A percentile compares a stretch with the other conserved stretches of the same genome.
Conservation (phyloP, 768 basidiomycete genomes). For the Macrolepiota albuminosa region DNA sequence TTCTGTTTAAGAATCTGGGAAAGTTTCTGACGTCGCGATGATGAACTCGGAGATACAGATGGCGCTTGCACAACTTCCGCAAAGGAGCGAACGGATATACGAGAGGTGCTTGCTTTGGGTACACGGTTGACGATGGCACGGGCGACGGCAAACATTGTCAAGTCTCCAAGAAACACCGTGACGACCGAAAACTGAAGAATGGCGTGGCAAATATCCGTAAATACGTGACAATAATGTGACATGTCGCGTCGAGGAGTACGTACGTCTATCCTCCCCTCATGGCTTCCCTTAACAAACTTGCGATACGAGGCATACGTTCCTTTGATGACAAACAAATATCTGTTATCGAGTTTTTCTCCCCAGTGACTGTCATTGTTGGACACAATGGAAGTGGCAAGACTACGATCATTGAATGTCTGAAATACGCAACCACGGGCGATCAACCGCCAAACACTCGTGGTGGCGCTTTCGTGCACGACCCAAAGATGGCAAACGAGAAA, state of each 20-base stretch:
- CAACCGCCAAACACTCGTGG: slow-evolving; percentile 96
- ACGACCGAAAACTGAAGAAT: background rate
- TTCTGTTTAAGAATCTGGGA: slow-evolving; percentile 15
- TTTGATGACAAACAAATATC: slow-evolving; percentile 95
- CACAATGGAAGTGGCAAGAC: slow-evolving; percentile 99
- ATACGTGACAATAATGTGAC: slow-evolving; percentile 11
- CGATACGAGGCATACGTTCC: slow-evolving; percentile 89
- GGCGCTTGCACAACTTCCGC: slow-evolving; percentile 19
- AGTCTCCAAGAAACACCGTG: background rate
- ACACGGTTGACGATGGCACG: slow-evolving; percentile 9
- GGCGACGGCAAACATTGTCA: slow-evolving; percentile 11
- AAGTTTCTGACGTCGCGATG: slow-evolving; percentile 7
- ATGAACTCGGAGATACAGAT: slow-evolving; percentile 2
- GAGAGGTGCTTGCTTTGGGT: slow-evolving; percentile 3
- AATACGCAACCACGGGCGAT: slow-evolving; percentile 98
- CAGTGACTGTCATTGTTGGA: slow-evolving; percentile 97
- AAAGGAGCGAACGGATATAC: slow-evolving; percentile 20
- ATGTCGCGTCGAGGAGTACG: slow-evolving; percentile 7
- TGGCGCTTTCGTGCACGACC: slow-evolving; percentile 98
- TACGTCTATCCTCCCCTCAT: slow-evolving; percentile 28
- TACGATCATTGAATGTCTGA: slow-evolving; percentile 98
- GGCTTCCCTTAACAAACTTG: slow-evolving; percentile 89
- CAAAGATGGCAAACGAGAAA: slow-evolving; percentile 98
- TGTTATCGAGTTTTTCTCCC: slow-evolving; percentile 95
- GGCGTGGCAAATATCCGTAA: slow-evolving; percentile 4